Conservation (phyloP, 148 eudicot species). For the Camellia japonica region DNA sequence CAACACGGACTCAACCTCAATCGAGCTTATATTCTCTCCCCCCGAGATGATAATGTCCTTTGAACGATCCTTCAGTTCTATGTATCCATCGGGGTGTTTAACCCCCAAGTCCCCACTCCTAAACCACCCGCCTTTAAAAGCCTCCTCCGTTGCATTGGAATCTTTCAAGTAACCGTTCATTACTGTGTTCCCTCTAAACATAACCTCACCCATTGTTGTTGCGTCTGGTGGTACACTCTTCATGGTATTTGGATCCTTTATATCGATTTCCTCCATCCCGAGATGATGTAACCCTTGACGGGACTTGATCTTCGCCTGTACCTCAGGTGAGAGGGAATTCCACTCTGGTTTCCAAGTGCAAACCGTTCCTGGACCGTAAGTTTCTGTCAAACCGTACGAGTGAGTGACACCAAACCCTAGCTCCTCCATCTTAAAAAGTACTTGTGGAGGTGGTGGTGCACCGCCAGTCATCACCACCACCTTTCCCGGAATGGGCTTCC, state of each 20-base stretch:
- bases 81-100: conserved; percentile 56
- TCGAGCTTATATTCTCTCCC: conserved; percentile 74
- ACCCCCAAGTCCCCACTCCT: conserved; percentile 68
- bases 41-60: conserved; percentile 76
- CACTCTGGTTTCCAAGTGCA: conserved; percentile 75
- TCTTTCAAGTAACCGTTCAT: conserved; percentile 70
- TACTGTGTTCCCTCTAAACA: conserved; percentile 74
- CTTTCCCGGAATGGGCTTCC: conserved; percentile 42
- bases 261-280: conserved; percentile 57
- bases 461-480: conserved; percentile 60
- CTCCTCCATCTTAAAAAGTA: conserved; percentile 58
- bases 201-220: conserved; percentile 67
- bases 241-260: conserved; percentile 55
- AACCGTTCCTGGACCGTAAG: conserved; percentile 63
- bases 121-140: conserved; percentile 69
- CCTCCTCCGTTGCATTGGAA: conserved; percentile 43
- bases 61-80: conserved; percentile 59
- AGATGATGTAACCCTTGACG: conserved; percentile 61
- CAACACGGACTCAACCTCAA: conserved; percentile 63
- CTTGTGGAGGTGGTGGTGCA: conserved; percentile 61
- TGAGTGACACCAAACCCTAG: conserved; percentile 54
- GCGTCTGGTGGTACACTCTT: conserved; percentile 57
- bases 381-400: conserved; percentile 67
- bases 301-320: conserved; percentile 48
- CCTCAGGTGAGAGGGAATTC: conserved; percentile 37